These are phyloP conservation scores for Juncus effusus DNA, from an alignment of 176 grass and related monocot genomes.

Conservation along the genomic window DNA sequence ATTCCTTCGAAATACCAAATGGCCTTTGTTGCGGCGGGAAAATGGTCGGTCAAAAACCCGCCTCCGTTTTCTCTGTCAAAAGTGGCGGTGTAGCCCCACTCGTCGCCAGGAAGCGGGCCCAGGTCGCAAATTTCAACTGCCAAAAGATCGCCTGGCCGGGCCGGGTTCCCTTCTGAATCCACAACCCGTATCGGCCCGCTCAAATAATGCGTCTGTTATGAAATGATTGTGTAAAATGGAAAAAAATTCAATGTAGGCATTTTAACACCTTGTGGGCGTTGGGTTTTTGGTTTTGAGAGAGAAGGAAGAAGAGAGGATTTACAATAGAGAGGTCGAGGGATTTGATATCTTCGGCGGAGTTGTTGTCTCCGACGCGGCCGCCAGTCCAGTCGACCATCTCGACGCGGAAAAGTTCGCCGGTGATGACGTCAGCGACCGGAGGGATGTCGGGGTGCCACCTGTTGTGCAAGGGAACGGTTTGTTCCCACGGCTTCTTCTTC, in stretches of 20 bases:
- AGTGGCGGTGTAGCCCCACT: conserved; percentile 89
- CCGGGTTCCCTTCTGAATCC: conserved; percentile 69
- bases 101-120: conserved; percentile 72
- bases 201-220: conserved; percentile 70
- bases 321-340: conserved; percentile 62
- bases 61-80: conserved; percentile 96
- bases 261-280: not conserved
- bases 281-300: not conserved
- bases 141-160: conserved; percentile 85
- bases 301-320: conserved; percentile 16
- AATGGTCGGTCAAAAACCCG: conserved; percentile 84
- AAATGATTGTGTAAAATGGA: not conserved
- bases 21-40: conserved; percentile 74
- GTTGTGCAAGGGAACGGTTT: conserved; percentile 73
- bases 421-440: conserved; percentile 62
- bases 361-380: conserved; percentile 50
- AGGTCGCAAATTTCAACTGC: conserved; percentile 84
- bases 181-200: conserved; percentile 79
- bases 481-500: conserved; percentile 71
- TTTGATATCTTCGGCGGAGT: conserved; percentile 82
- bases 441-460: conserved; percentile 87
- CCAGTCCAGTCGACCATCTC: conserved; percentile 88
- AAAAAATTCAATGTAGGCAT: conserved; percentile 12
- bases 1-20: conserved; percentile 99
- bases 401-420: conserved; percentile 76